Conservation (phyloP, 176 grass and related monocot genomes). For the Poa pratensis region DNA sequence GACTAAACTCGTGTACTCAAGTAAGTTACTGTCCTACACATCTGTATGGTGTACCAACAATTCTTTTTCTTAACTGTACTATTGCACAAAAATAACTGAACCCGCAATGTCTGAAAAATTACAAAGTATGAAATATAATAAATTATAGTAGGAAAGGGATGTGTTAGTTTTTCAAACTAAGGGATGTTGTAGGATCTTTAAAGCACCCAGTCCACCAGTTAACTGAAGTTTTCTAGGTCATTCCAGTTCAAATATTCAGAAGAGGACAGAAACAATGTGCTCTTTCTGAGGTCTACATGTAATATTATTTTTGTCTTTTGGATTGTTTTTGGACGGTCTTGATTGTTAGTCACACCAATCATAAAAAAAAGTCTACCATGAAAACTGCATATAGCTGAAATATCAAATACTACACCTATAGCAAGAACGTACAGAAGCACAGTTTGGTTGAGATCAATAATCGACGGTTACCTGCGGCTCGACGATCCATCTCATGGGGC, state of each 20-base stretch:
- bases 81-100: conserved; percentile 26
- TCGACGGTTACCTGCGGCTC: conserved; percentile 67
- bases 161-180: not conserved
- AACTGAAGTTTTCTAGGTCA: not conserved
- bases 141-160: not conserved
- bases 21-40: not conserved
- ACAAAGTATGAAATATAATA: not conserved
- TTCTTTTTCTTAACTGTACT: not conserved
- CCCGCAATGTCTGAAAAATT: not conserved
- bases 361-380: not conserved
- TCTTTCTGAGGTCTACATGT: not conserved
- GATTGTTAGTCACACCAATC: not conserved
- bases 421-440: not conserved
- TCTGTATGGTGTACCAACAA: not conserved
- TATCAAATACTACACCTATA: not conserved
- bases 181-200: not conserved
- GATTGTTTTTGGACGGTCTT: not conserved
- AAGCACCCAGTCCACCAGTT: not conserved
- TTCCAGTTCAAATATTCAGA: not conserved
- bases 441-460: not conserved
- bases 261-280: not conserved
- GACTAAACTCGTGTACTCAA: too few relatives aligned
- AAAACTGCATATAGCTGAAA: conserved; percentile 16
- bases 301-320: not conserved
- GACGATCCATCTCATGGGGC: conserved; percentile 78